Base-by-base conservation (phyloP, 306 rosid species). In the Glycine soja region DNA sequence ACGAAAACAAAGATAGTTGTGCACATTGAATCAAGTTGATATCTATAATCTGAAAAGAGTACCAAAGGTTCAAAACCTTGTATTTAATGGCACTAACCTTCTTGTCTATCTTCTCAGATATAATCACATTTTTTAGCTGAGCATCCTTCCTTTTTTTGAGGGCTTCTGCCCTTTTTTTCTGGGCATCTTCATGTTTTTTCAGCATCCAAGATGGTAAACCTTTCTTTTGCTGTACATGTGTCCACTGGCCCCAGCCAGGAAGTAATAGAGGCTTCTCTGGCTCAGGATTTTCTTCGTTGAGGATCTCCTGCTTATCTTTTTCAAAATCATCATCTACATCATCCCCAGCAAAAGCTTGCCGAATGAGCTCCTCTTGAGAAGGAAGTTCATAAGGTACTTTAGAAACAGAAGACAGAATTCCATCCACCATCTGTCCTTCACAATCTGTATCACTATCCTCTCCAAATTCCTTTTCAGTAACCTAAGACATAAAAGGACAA, bases 211-310 rank as follows among this genome's bases (percentile, higher is more conserved):
- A 85, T 75, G 99, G 98, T 56, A 85, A 67, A 14, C 99, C 99
- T 81, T 89, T 91, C 87, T 91, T 95, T 65, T 87, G 32, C 89
- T 95, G 99, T 73, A 91, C 48, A 61, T 85, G 62, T 67, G 99
- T 91, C 99, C 99, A 95, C 47, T 95, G 97, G 66, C 99, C 99
- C 99, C 99, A 95, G 45, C 98, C 99, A 68, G 98, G 99, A 56
- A 95, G 93, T 54, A 83, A 69, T 59, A 84, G 74, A 18, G 97
- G 99, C 81, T 89, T 95, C 84, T 95, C 98, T 8, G 94, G 98
- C 79, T 89, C 97, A 32, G 99, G 99, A 81, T 88, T 93, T 83
- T 95, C 99, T 83, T 85, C 85, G 18, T 90, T 87, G 85, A 95
- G 81, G 51, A 90, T 72, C 80, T 87, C 92, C 85, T 64, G 88